These are phyloP conservation scores for Carex myosuroides DNA, from an alignment of 176 grass and related monocot species.

Conservation along the genomic window DNA sequence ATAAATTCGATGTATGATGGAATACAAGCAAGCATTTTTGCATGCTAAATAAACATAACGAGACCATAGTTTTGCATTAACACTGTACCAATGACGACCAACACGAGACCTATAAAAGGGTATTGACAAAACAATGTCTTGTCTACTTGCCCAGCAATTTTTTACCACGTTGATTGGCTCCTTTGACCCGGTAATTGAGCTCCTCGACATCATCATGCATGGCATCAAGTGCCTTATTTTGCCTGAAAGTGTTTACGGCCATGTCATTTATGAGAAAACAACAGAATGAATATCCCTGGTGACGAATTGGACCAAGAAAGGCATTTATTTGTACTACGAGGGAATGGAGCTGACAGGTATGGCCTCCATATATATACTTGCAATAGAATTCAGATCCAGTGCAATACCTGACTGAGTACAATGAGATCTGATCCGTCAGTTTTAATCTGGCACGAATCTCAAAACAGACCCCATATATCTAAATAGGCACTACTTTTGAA, in stretches of 20 bases:
- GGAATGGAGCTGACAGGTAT: background rate
- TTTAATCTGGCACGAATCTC: too few species aligned
- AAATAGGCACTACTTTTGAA: too few species aligned
- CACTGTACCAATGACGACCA: background rate
- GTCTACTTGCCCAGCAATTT: slow-evolving; percentile 70
- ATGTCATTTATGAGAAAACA: slow-evolving; percentile 12
- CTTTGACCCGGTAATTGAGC: slow-evolving; percentile 70
- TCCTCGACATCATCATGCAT: slow-evolving; percentile 64
- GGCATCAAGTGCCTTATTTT: slow-evolving; percentile 70
- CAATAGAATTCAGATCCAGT: background rate
- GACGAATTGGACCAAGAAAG: background rate
- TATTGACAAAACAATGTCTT: background rate
- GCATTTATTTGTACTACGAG: background rate
- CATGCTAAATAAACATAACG: background rate
- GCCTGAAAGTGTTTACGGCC: slow-evolving; percentile 28
- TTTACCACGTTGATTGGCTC: slow-evolving; percentile 58
- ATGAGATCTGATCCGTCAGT: too few species aligned
- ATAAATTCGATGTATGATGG: slow-evolving; percentile 10
- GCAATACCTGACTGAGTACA: too few species aligned
- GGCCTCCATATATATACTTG: background rate
- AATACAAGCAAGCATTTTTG: slow-evolving; percentile 17
- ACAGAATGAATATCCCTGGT: background rate
- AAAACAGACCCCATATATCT: too few species aligned
- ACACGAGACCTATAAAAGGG: background rate
- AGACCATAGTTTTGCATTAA: background rate